These are phyloP conservation scores for Yamadazyma blattariae DNA, from an alignment of 1,139 yeast genomes.

Conservation along the genomic window DNA sequence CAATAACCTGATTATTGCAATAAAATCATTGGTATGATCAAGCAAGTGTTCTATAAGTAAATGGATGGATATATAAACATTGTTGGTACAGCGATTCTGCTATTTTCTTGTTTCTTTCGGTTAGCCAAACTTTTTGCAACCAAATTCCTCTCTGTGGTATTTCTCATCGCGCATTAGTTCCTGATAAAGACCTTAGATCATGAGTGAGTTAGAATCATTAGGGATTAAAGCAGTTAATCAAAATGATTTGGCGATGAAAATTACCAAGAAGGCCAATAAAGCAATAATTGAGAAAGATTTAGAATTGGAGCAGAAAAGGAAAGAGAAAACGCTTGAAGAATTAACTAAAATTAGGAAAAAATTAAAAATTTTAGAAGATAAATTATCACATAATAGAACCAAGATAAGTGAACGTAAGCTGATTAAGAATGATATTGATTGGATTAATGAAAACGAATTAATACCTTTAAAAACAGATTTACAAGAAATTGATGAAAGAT, in stretches of 20 bases:
- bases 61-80: too few species aligned
- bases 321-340: slow-evolving; percentile 59
- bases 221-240: slow-evolving; percentile 65
- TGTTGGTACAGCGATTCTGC: too few species aligned
- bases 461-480: slow-evolving; percentile 56
- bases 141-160: too few species aligned
- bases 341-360: slow-evolving; percentile 42
- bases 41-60: too few species aligned
- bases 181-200: background rate
- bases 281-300: slow-evolving; percentile 59
- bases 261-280: slow-evolving; percentile 67
- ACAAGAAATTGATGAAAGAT: slow-evolving; percentile 59
- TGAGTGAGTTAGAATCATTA: slow-evolving; percentile 21
- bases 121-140: too few species aligned
- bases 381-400: slow-evolving; percentile 51
- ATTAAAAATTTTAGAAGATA: slow-evolving; percentile 44
- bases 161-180: slow-evolving; percentile 1
- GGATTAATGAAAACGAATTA: slow-evolving; percentile 52
- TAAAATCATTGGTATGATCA: too few species aligned
- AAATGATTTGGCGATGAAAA: slow-evolving; percentile 65
- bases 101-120: too few species aligned
- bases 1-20: too few species aligned
- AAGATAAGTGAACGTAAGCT: slow-evolving; percentile 65
- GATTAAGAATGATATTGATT: slow-evolving; percentile 52
- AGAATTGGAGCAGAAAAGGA: slow-evolving; percentile 71